Conservation (phyloP, 2,329 filamentous ascomycete species). For the Zarea fungicola region DNA sequence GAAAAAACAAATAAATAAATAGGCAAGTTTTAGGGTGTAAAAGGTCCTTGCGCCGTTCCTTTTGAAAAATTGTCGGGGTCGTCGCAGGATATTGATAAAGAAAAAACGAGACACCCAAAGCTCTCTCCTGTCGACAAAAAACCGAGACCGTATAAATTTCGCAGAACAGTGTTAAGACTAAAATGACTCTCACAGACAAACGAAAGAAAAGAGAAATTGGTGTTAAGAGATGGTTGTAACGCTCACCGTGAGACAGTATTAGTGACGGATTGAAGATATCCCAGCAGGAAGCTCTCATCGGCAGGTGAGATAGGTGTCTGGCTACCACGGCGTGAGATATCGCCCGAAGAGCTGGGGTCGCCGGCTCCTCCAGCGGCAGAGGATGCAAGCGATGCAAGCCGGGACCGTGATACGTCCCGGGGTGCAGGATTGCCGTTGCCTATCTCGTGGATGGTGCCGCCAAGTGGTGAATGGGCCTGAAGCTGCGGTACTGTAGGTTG, state of each 20-base stretch:
- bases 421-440: conserved; percentile 8
- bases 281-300: conserved; percentile 71
- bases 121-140: background rate
- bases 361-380: conserved; percentile 24
- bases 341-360: conserved; percentile 23
- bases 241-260: conserved; percentile 31
- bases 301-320: conserved; percentile 59
- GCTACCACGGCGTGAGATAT: conserved; percentile 39
- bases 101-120: no score
- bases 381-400: conserved; percentile 41
- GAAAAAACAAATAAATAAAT: background rate
- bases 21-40: background rate
- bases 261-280: conserved; percentile 60
- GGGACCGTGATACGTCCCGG: conserved; percentile 26
- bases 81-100: conserved; percentile 2
- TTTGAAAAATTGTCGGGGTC: background rate
- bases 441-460: conserved; percentile 11
- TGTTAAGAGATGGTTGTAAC: no score
- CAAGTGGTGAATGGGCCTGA: conserved; percentile 6
- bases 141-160: background rate
- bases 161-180: background rate
- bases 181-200: background rate
- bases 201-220: background rate
- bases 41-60: background rate
- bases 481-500: background rate